Evolutionary conservation across 768 basidiomycete species (phyloP).

Genomic region (Mycena capillaripes): DNA sequence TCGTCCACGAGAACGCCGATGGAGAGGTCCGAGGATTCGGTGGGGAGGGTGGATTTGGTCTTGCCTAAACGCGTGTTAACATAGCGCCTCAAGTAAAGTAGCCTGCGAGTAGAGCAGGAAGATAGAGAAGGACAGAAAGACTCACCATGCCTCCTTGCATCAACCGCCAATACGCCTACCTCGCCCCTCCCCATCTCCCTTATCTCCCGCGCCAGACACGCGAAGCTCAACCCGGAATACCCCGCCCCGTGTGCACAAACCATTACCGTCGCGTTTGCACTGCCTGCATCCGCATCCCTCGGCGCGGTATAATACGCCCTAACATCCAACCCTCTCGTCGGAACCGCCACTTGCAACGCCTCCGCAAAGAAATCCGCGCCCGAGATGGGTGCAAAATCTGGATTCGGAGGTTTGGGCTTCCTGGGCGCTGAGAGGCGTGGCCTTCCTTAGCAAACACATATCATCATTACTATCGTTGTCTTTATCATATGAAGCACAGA

Average conservation of each 20-base stretch:
- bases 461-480: too few relatives aligned
- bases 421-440: conserved; percentile 41
- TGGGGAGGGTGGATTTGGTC: conserved; percentile 60
- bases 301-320: conserved; percentile 83
- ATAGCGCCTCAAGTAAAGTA: not conserved
- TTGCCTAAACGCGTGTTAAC: conserved; percentile 69
- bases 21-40: conserved; percentile 71
- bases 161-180: conserved; percentile 85
- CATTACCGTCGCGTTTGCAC: conserved; percentile 66
- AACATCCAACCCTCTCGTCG: conserved; percentile 71
- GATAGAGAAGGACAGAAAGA: not conserved
- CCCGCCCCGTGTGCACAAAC: conserved; percentile 98
- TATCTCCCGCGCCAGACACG: conserved; percentile 90
- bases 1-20: conserved; percentile 82
- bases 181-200: conserved; percentile 71
- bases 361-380: conserved; percentile 82
- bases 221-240: conserved; percentile 91
- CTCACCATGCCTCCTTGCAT: conserved; percentile 91
- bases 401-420: conserved; percentile 60
- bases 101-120: not conserved
- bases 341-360: conserved; percentile 83
- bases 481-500: too few relatives aligned
- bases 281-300: conserved; percentile 41
- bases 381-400: conserved; percentile 83
- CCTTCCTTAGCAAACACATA: conserved; percentile 29